Percentiles rank a stretch among this genome's conserved stretches.
Conservation (phyloP, 1,284 basidiomycete genomes). For the Leccinum colubrinum region DNA sequence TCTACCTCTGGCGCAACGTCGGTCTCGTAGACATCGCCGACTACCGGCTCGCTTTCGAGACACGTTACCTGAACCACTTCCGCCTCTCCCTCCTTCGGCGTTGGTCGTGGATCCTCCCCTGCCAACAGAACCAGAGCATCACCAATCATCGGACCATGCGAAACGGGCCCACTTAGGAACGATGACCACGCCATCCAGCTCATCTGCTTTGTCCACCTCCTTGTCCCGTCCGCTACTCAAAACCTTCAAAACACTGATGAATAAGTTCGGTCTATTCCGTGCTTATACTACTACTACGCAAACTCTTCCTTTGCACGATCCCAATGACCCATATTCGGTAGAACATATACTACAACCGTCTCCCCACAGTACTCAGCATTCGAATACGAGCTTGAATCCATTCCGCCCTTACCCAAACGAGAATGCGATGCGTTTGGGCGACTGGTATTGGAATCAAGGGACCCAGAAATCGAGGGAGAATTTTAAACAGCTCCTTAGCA, state of each 20-base stretch:
- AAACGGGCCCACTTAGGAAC: neutral
- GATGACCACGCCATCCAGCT: accelerated
- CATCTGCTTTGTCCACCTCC: accelerated
- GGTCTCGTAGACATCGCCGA: neutral
- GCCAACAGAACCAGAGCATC: neutral
- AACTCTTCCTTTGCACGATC: neutral
- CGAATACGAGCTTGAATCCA: neutral
- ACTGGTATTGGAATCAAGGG: neutral
- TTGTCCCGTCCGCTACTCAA: neutral
- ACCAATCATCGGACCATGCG: accelerated
- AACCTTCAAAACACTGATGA: neutral
- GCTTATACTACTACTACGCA: neutral
- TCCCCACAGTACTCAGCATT: neutral
- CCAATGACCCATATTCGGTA: neutral
- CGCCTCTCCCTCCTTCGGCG: neutral
- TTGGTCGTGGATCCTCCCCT: neutral
- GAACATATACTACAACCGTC: neutral
- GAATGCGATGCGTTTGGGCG: accelerated
- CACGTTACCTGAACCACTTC: neutral
- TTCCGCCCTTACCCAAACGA: neutral
- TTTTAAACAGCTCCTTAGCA: neutral
- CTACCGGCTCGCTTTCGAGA: neutral
- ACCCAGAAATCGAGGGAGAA: neutral
- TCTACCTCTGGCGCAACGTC: neutral
- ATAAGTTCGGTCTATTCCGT: neutral